Percentiles rank a stretch among this genome's conserved stretches.
phyloP scores from a whole-genome alignment of 805 yeast species.

The Dipodascopsis uninucleata region DNA sequence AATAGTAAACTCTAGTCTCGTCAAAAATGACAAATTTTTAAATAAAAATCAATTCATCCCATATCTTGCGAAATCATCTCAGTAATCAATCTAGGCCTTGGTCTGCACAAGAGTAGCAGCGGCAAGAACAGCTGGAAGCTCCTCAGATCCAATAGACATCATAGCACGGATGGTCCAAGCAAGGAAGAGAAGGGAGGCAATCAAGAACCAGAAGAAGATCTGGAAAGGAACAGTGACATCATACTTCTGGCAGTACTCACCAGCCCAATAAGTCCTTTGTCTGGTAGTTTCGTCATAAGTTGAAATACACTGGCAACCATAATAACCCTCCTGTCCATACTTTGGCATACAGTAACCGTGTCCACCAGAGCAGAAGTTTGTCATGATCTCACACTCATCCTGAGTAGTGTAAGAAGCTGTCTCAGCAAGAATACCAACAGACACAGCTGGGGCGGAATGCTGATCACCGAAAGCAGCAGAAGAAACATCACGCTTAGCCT shows the following conservation, averaged over 20 bases:
- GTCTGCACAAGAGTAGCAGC: constrained; percentile 45
- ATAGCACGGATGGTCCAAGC: constrained; percentile 49
- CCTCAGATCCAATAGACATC: constrained; percentile 48
- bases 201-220: constrained; percentile 56
- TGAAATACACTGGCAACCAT: constrained; percentile 37
- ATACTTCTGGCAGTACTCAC: constrained; percentile 57
- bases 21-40: background rate
- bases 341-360: constrained; percentile 38
- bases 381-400: constrained; percentile 35
- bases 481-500: constrained; percentile 23
- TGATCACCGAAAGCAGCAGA: constrained; percentile 26
- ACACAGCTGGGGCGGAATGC: constrained; percentile 25
- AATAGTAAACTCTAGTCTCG: too few species aligned
- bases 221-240: constrained; percentile 66
- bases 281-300: constrained; percentile 33
- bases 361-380: constrained; percentile 38
- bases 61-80: too few species aligned
- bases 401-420: constrained; percentile 28
- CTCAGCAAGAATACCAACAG: constrained; percentile 27
- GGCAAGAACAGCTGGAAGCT: constrained; percentile 60
- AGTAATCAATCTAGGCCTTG: constrained; percentile 25
- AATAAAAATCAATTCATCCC: constrained; percentile 3
- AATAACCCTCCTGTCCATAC: constrained; percentile 31
- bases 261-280: constrained; percentile 40
- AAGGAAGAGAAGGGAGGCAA: constrained; percentile 39